Base-by-base conservation (phyloP, 139 green algal species). In the Chlorella sorokiniana region DNA sequence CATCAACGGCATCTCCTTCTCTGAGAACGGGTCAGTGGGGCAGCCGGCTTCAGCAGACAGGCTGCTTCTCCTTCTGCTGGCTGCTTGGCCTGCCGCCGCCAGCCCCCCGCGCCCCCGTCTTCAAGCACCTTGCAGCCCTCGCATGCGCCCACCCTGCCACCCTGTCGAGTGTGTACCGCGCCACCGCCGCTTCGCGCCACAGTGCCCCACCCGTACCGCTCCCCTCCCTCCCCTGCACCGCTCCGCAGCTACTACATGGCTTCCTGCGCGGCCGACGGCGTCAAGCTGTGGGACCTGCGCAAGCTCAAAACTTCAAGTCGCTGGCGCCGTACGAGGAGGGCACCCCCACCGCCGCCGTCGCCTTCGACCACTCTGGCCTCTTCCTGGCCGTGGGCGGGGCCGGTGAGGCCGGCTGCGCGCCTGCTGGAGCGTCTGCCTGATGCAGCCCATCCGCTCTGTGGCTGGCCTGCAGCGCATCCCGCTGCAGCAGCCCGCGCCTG, bases 211-310 rank as follows among this genome's bases (percentile, higher is more conserved):
- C 11, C 11, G 48, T 59, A 59, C 38, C 38, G 37, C 63, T 27
- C 1, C 29, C 45, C 45, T 23, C 18, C 31, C 41, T 37, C n/a
- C n/a, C n/a, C n/a, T n/a, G n/a, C n/a, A 20, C 51, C 51, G 31
- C 45, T 33, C 20, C 27, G 59, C 75, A 81, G 75, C 22, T 98
- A 98, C 90, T 94, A 95, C 88, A 84, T 98, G 84, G 96, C 96
- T 4, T 91, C 91, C 10, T 88, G 89, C 14, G 90, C 89, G 11
- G 73, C 82, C 27, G 93, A 98, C 69, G 91, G 93, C 67, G 90
- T 98, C 33, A 98, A 98, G 91, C 79, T 99, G 44, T 99, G 96
- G 96, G 97, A 99, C 84, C 91, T 99, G 76, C 91, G 97, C 52
- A 99, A 99, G 91, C 90, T 98, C 37, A 93, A 75, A 95, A 95